Evolutionary conservation across 2,329 filamentous ascomycete species (phyloP).

Genomic region (Alternaria incomplexa): DNA sequence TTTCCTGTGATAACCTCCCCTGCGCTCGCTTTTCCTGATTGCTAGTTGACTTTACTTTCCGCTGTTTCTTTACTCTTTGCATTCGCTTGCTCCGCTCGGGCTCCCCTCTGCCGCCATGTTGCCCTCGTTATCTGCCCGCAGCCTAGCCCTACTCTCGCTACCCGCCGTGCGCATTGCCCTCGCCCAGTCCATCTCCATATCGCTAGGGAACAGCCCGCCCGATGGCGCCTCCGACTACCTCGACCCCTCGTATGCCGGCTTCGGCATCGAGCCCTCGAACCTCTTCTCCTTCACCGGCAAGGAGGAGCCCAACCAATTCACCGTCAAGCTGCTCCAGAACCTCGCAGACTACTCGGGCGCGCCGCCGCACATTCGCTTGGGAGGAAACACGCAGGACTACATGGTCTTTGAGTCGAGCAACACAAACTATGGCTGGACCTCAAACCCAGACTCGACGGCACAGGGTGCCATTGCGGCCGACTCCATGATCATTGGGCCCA

Average conservation of each 20-base stretch:
- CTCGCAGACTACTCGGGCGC: slow-evolving; percentile 57
- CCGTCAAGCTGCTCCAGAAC: slow-evolving; percentile 57
- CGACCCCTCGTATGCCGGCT: slow-evolving; percentile 56
- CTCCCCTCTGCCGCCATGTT: slow-evolving; percentile 20
- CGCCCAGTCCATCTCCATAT: slow-evolving; percentile 44
- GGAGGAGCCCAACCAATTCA: slow-evolving; percentile 51
- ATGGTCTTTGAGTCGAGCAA: slow-evolving; percentile 53
- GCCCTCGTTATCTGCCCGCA: slow-evolving; percentile 25
- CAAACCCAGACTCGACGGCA: slow-evolving; percentile 49
- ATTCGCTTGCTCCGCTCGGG: background rate
- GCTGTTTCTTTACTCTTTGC: background rate
- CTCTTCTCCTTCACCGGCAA: slow-evolving; percentile 59
- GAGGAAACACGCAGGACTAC: slow-evolving; percentile 60
- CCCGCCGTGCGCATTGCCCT: slow-evolving; percentile 16
- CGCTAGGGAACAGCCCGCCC: slow-evolving; percentile 36
- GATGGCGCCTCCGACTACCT: slow-evolving; percentile 44
- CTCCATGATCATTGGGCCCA: slow-evolving; percentile 55
- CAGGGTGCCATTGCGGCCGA: slow-evolving; percentile 52
- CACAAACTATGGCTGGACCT: slow-evolving; percentile 45
- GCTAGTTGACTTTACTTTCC: slow-evolving; percentile 1
- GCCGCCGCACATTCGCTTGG: slow-evolving; percentile 57
- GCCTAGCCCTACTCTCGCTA: slow-evolving; percentile 23
- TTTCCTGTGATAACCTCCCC: slow-evolving; percentile 1
- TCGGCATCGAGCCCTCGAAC: slow-evolving; percentile 61
- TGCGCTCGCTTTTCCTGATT: slow-evolving; percentile 5